Evolutionary conservation across 148 eudicot genomes (phyloP).

Genomic region (Chenopodium formosanum): DNA sequence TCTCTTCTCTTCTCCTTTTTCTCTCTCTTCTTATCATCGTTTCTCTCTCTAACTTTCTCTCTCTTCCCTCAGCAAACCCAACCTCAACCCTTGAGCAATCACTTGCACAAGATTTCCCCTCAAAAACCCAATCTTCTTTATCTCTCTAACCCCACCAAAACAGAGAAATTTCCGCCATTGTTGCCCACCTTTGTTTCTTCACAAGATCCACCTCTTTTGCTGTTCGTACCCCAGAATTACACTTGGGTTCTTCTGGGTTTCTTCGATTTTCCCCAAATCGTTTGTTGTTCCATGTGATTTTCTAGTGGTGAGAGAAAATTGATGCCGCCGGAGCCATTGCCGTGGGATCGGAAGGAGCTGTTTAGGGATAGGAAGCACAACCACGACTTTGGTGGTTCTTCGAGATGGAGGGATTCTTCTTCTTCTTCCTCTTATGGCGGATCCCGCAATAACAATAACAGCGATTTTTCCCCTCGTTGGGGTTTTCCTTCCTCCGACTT

Average conservation of each 20-base stretch:
- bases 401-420: conserved; percentile 50
- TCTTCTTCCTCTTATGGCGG: conserved; percentile 35
- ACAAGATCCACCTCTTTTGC: background rate
- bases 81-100: background rate
- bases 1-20: conserved; percentile 1
- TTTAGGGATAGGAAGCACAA: conserved; percentile 53
- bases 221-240: no score
- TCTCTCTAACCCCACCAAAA: no score
- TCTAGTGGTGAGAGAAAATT: conserved; percentile 32
- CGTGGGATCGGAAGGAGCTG: conserved; percentile 76
- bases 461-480: conserved; percentile 44
- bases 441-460: conserved; percentile 28
- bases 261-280: no score
- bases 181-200: background rate
- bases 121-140: background rate
- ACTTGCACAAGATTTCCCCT: background rate
- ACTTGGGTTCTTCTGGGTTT: background rate
- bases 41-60: background rate
- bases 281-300: background rate
- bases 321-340: conserved; percentile 89
- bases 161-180: background rate
- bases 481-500: conserved; percentile 36
- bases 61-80: conserved; percentile 1
- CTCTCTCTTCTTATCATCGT: conserved; percentile 8
- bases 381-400: conserved; percentile 23